Conservation (phyloP, 2,329 filamentous ascomycete genomes). For the Remersonia thermophila region DNA sequence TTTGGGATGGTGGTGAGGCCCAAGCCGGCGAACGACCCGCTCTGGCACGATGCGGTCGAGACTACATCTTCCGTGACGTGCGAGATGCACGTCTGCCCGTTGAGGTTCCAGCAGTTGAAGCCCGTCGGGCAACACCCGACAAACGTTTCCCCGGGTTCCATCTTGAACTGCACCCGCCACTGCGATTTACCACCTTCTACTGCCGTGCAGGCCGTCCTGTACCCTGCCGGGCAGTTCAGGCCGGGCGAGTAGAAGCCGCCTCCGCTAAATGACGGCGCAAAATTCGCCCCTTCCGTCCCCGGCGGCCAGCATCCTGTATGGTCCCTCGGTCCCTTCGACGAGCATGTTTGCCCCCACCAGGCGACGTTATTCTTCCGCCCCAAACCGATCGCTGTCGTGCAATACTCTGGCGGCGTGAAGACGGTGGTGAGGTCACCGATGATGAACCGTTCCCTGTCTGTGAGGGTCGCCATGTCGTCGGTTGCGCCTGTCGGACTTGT, state of each 20-base stretch:
- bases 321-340: conserved; percentile 14
- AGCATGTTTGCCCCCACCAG: conserved; percentile 19
- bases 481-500: too few species aligned
- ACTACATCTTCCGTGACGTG: neutral
- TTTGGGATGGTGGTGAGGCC: conserved; percentile 9
- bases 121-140: conserved; percentile 14
- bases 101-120: conserved; percentile 11
- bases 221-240: conserved; percentile 21
- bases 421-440: conserved; percentile 12
- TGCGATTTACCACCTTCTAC: conserved; percentile 11
- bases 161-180: conserved; percentile 10
- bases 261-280: conserved; percentile 17
- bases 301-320: conserved; percentile 22
- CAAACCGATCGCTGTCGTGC: conserved; percentile 10
- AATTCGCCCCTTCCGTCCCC: conserved; percentile 6
- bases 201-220: conserved; percentile 22
- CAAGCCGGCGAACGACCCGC: conserved; percentile 3
- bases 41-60: conserved; percentile 5
- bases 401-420: conserved; percentile 10
- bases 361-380: conserved; percentile 16
- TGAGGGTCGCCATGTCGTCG: conserved; percentile 2
- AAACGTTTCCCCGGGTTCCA: conserved; percentile 12
- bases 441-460: neutral
- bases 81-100: conserved; percentile 11
- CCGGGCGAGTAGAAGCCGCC: conserved; percentile 28